phyloP scores from a whole-genome alignment of 2,329 filamentous ascomycete genomes.

The Colletotrichum simmondsii region DNA sequence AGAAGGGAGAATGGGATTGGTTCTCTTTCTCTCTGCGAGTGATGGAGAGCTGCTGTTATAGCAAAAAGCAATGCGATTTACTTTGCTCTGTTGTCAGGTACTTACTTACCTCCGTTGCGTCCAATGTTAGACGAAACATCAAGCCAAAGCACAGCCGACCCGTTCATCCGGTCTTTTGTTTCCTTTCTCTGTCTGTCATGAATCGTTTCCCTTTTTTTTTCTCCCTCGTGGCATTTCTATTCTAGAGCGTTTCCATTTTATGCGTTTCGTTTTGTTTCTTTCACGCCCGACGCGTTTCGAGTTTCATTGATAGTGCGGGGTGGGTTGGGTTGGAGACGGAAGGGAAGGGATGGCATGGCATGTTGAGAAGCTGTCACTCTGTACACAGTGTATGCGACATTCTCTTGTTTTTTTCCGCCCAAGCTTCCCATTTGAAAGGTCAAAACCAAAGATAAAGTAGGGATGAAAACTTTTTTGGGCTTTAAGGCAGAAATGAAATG shows the following conservation, averaged over 20 bases:
- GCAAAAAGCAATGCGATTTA: background rate
- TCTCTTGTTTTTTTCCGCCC: too few relatives aligned
- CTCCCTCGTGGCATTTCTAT: background rate
- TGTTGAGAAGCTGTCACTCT: background rate
- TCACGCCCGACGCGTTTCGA: constrained; percentile 2
- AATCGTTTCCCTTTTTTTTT: background rate
- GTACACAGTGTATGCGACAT: background rate
- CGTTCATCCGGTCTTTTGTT: constrained; percentile 2
- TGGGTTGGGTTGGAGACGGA: background rate
- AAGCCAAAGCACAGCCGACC: background rate
- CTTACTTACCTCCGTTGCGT: background rate
- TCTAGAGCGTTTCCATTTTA: background rate
- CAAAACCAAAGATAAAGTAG: too few relatives aligned
- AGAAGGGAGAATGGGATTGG: background rate
- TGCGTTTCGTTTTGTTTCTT: background rate
- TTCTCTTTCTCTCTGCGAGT: background rate
- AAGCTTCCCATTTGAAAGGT: too few relatives aligned
- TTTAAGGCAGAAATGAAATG: too few relatives aligned
- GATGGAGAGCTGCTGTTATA: background rate
- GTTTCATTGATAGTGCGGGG: constrained; percentile 4
- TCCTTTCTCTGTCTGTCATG: background rate
- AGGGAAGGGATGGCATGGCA: background rate
- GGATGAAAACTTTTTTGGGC: too few relatives aligned
- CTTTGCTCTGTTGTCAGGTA: background rate
- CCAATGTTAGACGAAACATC: background rate